Evolutionary conservation across 345 rosid genomes (phyloP).

Genomic region (Populus simonii): DNA sequence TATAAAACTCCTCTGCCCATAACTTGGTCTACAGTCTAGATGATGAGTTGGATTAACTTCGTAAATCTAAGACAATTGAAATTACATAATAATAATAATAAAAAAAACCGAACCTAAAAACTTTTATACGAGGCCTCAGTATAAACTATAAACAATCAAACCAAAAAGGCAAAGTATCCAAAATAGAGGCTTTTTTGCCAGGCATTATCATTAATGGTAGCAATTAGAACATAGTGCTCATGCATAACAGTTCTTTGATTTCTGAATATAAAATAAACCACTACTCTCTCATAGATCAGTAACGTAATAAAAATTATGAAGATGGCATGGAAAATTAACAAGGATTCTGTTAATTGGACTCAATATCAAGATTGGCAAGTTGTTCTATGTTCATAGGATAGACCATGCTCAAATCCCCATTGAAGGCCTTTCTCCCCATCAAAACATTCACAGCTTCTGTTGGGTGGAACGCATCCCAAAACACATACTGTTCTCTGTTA

Average conservation of each 20-base stretch:
- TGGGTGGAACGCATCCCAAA: conserved; percentile 99
- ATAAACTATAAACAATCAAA: not conserved
- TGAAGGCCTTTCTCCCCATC: conserved; percentile 70
- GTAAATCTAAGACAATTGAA: too few relatives aligned
- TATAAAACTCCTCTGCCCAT: too few relatives aligned
- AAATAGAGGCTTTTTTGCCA: not conserved
- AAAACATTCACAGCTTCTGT: conserved; percentile 84
- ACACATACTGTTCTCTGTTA: conserved; percentile 61
- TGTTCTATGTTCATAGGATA: conserved; percentile 76
- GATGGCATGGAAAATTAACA: not conserved
- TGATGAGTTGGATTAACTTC: too few relatives aligned
- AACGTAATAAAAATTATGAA: not conserved
- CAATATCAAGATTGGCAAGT: conserved; percentile 48
- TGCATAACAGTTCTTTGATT: conserved; percentile 1
- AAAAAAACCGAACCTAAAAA: too few relatives aligned
- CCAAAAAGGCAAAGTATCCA: not conserved
- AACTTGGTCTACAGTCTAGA: too few relatives aligned
- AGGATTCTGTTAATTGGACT: not conserved
- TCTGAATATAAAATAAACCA: not conserved
- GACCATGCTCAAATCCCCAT: conserved; percentile 51
- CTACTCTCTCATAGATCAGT: not conserved
- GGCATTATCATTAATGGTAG: not conserved
- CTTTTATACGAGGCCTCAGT: too few relatives aligned
- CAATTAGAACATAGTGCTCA: not conserved
- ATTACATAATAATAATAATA: too few relatives aligned